Evolutionary conservation across 305 asterid species (phyloP).

Genomic region (Fraxinus nigra): DNA sequence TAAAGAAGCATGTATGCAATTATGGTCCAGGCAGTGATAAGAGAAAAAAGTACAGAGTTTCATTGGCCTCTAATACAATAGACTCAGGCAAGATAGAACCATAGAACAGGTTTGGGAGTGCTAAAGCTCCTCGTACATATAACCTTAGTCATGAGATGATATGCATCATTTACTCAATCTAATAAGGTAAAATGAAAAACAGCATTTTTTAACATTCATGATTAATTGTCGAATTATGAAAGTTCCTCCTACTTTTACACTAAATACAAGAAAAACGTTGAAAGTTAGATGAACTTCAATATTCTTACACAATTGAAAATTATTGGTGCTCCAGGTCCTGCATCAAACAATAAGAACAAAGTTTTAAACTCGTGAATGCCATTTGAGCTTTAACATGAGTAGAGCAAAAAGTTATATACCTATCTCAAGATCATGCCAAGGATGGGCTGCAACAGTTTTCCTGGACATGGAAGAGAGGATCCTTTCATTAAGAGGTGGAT

Average conservation of each 20-base stretch:
- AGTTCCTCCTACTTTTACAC: slow-evolving; percentile 14
- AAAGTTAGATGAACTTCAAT: slow-evolving; percentile 6
- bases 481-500: slow-evolving; percentile 78
- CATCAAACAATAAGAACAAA: slow-evolving; percentile 29
- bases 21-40: background rate
- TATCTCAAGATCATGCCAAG: slow-evolving; percentile 99
- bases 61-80: background rate
- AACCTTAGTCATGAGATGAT: background rate
- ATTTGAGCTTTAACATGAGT: background rate
- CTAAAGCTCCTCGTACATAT: background rate
- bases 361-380: background rate
- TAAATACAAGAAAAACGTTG: background rate
- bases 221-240: background rate
- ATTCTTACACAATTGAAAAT: slow-evolving; percentile 83
- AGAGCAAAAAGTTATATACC: slow-evolving; percentile 41
- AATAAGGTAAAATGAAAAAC: background rate
- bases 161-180: background rate
- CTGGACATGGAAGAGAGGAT: slow-evolving; percentile 77
- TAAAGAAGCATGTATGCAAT: background rate
- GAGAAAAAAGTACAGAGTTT: background rate
- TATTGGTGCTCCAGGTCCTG: slow-evolving; percentile 91
- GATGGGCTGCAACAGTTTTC: slow-evolving; percentile 91
- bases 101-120: background rate
- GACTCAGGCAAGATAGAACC: background rate
- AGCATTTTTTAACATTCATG: background rate